Conservation (phyloP, 768 basidiomycete species). For the Suillus plorans region DNA sequence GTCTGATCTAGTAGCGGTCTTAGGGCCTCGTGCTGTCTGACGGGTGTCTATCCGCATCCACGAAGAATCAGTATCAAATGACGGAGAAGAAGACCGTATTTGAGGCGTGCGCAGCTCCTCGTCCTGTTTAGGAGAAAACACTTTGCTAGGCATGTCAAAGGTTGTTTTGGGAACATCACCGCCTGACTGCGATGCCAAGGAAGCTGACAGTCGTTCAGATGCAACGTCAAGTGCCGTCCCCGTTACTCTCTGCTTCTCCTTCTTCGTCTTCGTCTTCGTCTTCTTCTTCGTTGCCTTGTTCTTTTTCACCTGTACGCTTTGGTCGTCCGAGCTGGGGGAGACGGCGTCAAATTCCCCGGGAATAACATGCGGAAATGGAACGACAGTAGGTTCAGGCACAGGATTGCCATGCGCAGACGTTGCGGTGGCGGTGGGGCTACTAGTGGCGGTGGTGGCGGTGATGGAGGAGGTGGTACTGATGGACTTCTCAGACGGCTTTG, state of each 20-base stretch:
- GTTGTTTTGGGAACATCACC: constrained; percentile 19
- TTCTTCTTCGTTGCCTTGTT: constrained; percentile 47
- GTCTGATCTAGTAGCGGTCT: constrained; percentile 10
- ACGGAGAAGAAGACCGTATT: constrained; percentile 18
- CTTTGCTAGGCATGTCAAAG: constrained; percentile 1
- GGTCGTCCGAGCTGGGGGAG: constrained; percentile 9
- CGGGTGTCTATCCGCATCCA: constrained; percentile 72
- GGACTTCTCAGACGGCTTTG: constrained; percentile 12
- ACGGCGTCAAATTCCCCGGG: constrained; percentile 46
- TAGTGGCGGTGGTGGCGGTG: constrained; percentile 12
- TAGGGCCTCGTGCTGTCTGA: constrained; percentile 17
- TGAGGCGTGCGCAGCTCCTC: constrained; percentile 24
- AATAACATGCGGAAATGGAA: constrained; percentile 38
- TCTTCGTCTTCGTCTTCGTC: constrained; percentile 34
- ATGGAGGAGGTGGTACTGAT: background rate
- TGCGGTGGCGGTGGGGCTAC: constrained; percentile 10
- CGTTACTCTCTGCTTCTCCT: background rate
- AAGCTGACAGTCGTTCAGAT: background rate
- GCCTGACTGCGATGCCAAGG: constrained; percentile 3
- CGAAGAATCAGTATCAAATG: constrained; percentile 53
- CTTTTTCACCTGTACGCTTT: constrained; percentile 1
- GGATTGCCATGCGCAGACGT: constrained; percentile 12
- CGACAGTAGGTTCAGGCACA: constrained; percentile 28
- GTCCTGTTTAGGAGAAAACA: constrained; percentile 31
- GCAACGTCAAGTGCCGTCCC: constrained; percentile 9